Conservation (phyloP, 2,329 filamentous ascomycete genomes). For the Ciborinia camelliae region DNA sequence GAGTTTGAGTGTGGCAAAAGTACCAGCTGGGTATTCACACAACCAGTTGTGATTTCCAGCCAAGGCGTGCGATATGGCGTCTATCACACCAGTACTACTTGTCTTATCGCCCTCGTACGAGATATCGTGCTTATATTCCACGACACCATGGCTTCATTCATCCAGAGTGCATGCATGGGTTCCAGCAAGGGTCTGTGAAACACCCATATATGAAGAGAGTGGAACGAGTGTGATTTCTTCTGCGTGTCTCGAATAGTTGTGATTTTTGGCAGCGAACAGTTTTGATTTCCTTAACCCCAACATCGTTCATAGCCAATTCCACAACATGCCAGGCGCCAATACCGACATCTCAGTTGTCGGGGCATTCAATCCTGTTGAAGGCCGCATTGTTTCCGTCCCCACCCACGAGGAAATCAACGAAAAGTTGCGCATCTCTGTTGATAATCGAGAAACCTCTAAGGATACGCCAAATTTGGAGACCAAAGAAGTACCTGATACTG, state of each 20-base stretch:
- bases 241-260: not conserved
- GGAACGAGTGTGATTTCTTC: not conserved
- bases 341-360: slow-evolving; percentile 33
- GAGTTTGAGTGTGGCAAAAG: not conserved
- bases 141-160: not conserved
- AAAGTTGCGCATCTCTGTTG: slow-evolving; percentile 29
- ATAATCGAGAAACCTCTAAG: slow-evolving; percentile 15
- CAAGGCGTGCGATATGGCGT: slow-evolving; percentile 9
- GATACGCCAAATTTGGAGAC: slow-evolving; percentile 30
- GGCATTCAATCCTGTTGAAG: slow-evolving; percentile 35
- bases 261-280: not conserved
- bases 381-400: slow-evolving; percentile 35
- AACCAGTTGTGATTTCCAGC: not conserved
- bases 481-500: slow-evolving; percentile 29
- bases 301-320: not conserved
- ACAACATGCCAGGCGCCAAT: slow-evolving; percentile 25
- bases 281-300: not conserved
- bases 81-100: not conserved
- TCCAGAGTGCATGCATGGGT: not conserved
- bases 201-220: not conserved
- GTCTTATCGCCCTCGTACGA: not conserved
- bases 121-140: not conserved
- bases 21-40: not conserved
- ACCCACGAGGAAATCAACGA: slow-evolving; percentile 37
- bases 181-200: not conserved